Percentiles rank a stretch among this genome's conserved stretches.
phyloP scores from a whole-genome alignment of 257 asterid genomes.

The Ballota nigra region DNA sequence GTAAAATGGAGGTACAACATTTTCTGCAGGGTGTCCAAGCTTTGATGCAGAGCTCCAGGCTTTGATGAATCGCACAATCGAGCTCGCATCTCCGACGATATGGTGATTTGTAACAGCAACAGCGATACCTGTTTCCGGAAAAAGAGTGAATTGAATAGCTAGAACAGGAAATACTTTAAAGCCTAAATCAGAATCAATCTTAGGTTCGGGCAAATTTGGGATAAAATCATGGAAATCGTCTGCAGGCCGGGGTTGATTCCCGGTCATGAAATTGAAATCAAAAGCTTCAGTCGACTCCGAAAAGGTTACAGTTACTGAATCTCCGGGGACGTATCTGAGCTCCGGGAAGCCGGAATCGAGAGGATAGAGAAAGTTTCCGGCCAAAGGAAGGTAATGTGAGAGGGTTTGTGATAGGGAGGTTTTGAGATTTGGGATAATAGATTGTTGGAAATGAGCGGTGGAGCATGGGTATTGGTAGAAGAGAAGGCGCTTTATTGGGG shows the following conservation, averaged over 20 bases:
- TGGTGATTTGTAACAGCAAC: constrained; percentile 40
- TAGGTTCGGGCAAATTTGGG: constrained; percentile 25
- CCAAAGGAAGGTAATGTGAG: constrained; percentile 34
- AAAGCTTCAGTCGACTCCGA: constrained; percentile 10
- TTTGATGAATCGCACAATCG: constrained; percentile 37
- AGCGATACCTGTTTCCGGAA: constrained; percentile 38
- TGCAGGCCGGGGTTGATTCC: constrained; percentile 24
- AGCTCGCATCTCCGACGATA: constrained; percentile 42
- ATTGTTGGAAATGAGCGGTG: constrained; percentile 29
- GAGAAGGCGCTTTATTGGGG: constrained; percentile 41
- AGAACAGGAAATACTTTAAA: constrained; percentile 24
- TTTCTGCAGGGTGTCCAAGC: constrained; percentile 15
- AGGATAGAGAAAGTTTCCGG: constrained; percentile 32
- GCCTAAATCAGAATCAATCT: constrained; percentile 3
- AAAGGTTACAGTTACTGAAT: constrained; percentile 29
- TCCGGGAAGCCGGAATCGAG: constrained; percentile 25
- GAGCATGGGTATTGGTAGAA: constrained; percentile 42
- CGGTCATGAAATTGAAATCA: constrained; percentile 30
- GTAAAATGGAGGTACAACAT: constrained; percentile 25
- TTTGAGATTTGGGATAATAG: constrained; percentile 32
- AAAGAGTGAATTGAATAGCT: constrained; percentile 37
- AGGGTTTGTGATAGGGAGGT: constrained; percentile 40
- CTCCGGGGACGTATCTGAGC: constrained; percentile 32
- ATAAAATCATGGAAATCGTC: constrained; percentile 22
- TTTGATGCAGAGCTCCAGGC: constrained; percentile 34